These are phyloP conservation scores for Usnea hakonensis DNA, from an alignment of 495 filamentous ascomycete genomes.

Conservation along the genomic window DNA sequence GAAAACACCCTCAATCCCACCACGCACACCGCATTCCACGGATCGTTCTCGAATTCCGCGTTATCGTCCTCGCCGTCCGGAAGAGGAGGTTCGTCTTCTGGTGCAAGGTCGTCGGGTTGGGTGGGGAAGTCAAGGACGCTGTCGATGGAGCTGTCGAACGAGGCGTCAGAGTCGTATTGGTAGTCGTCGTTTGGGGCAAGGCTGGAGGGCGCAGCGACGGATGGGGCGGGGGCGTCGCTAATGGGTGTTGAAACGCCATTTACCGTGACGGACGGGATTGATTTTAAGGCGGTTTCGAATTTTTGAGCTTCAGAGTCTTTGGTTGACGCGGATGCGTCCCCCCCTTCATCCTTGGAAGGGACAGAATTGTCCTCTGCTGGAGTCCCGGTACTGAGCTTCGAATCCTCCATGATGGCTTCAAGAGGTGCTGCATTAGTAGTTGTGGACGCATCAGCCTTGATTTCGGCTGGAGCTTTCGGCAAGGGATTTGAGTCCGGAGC, in stretches of 20 bases:
- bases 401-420: background rate
- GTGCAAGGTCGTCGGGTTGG: conserved; percentile 29
- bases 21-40: conserved; percentile 82
- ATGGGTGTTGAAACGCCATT: conserved; percentile 7
- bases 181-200: conserved; percentile 16
- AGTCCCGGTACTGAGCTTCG: background rate
- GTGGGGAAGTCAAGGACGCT: conserved; percentile 29
- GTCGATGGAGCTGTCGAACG: conserved; percentile 23
- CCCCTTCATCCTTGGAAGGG: background rate
- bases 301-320: background rate
- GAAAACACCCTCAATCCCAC: conserved; percentile 70
- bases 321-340: background rate
- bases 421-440: conserved; percentile 3
- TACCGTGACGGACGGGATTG: conserved; percentile 17
- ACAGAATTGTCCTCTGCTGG: background rate
- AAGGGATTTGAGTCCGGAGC: conserved; percentile 7
- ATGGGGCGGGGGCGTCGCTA: background rate
- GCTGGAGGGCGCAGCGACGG: conserved; percentile 10
- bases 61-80: conserved; percentile 20
- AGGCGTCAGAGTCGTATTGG: conserved; percentile 27
- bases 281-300: conserved; percentile 3
- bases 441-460: background rate
- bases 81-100: conserved; percentile 17
- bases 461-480: conserved; percentile 10
- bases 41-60: conserved; percentile 48